Conservation (phyloP, 2,329 filamentous ascomycete genomes). For the Dactylellina sp. region DNA sequence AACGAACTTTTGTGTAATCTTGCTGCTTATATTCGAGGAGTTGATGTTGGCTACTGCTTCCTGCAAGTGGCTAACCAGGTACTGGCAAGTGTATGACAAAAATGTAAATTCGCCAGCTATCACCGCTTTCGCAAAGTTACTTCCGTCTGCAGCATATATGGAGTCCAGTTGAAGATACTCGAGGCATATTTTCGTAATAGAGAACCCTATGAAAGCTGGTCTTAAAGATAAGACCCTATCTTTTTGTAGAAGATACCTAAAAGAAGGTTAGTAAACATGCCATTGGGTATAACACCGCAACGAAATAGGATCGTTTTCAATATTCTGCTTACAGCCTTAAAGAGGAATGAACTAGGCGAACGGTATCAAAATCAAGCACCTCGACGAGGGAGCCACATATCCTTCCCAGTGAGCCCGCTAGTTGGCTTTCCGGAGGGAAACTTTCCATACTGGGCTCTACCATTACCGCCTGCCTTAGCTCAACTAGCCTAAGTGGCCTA, state of each 20-base stretch:
- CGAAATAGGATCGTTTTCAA: neutral
- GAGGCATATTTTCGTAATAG: too few species aligned
- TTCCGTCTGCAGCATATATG: neutral
- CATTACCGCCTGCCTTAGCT: slow-evolving; percentile 16
- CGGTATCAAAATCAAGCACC: neutral
- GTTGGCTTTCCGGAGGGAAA: neutral
- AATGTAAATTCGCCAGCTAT: slow-evolving; percentile 17
- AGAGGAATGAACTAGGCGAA: slow-evolving; percentile 21
- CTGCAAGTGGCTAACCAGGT: slow-evolving; percentile 7
- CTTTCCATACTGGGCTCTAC: slow-evolving; percentile 3
- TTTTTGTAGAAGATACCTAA: slow-evolving; percentile 16
- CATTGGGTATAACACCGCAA: too few species aligned
- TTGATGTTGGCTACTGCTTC: neutral
- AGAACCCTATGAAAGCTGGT: too few species aligned
- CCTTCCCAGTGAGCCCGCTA: neutral
- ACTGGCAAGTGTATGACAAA: slow-evolving; percentile 13
- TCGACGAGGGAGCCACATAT: slow-evolving; percentile 21
- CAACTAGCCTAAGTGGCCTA: neutral
- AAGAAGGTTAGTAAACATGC: neutral
- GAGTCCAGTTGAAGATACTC: neutral
- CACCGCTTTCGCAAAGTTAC: neutral
- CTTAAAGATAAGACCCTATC: slow-evolving; percentile 2
- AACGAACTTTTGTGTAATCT: neutral
- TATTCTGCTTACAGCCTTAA: slow-evolving; percentile 9
- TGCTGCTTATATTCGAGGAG: too few species aligned